phyloP scores from a whole-genome alignment of 2,329 filamentous ascomycete genomes.

The Fusarium ambrosium region DNA sequence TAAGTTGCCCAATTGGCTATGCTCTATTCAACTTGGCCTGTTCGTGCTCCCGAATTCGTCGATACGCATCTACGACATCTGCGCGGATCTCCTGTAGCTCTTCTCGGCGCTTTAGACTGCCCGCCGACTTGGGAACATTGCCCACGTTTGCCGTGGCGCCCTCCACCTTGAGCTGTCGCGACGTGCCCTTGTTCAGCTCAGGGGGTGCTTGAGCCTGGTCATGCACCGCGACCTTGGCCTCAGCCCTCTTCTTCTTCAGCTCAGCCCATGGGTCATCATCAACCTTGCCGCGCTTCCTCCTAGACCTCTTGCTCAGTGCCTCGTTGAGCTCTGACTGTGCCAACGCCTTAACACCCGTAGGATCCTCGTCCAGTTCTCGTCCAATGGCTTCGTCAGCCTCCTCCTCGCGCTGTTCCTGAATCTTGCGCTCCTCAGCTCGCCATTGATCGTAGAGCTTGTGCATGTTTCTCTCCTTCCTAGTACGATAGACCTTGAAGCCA shows the following conservation, averaged over 20 bases:
- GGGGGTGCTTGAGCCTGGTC: constrained; percentile 83
- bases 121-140: constrained; percentile 55
- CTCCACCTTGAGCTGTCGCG: constrained; percentile 52
- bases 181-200: constrained; percentile 68
- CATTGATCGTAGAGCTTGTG: constrained; percentile 85
- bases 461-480: constrained; percentile 88
- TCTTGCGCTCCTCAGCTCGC: constrained; percentile 74
- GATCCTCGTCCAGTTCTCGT: constrained; percentile 71
- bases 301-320: constrained; percentile 55
- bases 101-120: constrained; percentile 56
- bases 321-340: constrained; percentile 58
- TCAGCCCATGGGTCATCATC: constrained; percentile 83
- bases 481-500: constrained; percentile 77
- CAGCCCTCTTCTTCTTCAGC: constrained; percentile 75
- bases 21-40: constrained; percentile 50
- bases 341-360: constrained; percentile 62
- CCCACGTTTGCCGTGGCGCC: constrained; percentile 53
- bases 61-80: constrained; percentile 56
- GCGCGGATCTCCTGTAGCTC: constrained; percentile 54
- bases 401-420: constrained; percentile 74
- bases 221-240: constrained; percentile 64
- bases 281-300: constrained; percentile 63
- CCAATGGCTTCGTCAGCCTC: constrained; percentile 75
- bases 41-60: constrained; percentile 55
- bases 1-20: constrained; percentile 14